Evolutionary conservation across 2,329 filamentous ascomycete genomes (phyloP).

Genomic region (Pseudodiploospora longispora): DNA sequence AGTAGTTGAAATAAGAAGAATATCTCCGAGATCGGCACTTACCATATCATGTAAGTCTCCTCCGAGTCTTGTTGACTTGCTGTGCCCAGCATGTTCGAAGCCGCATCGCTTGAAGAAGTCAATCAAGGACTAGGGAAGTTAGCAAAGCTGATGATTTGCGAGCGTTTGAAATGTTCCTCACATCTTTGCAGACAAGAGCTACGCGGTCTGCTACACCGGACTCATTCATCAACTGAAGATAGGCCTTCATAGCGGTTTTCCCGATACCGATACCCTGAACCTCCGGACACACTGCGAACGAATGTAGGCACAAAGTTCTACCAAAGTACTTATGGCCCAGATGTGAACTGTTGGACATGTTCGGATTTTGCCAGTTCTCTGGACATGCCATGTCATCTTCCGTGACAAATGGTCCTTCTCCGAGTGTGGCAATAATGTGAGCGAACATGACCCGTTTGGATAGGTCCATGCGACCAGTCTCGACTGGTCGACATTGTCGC

Average conservation of each 20-base stretch:
- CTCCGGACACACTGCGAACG: conserved; percentile 68
- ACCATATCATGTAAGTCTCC: conserved; percentile 82
- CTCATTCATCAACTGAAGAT: conserved; percentile 66
- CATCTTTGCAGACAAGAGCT: conserved; percentile 68
- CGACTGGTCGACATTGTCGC: conserved; percentile 44
- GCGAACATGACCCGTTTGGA: conserved; percentile 56
- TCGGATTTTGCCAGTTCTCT: conserved; percentile 51
- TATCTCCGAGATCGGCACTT: conserved; percentile 15
- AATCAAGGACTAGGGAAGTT: conserved; percentile 47
- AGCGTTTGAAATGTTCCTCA: conserved; percentile 24
- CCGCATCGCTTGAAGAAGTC: conserved; percentile 70
- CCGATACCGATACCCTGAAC: conserved; percentile 70
- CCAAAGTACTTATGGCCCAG: conserved; percentile 67
- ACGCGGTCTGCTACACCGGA: conserved; percentile 63
- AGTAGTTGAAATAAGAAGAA: no score
- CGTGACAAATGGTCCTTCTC: conserved; percentile 52
- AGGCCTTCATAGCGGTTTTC: conserved; percentile 64
- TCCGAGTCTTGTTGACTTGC: conserved; percentile 64
- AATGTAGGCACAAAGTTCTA: conserved; percentile 72
- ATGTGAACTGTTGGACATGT: conserved; percentile 29
- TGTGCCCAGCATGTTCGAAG: conserved; percentile 61
- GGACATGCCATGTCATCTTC: conserved; percentile 73
- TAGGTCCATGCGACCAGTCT: conserved; percentile 32
- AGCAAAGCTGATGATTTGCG: neutral
- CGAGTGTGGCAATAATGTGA: conserved; percentile 70